Conservation (phyloP, 2,329 filamentous ascomycete species). For the Paradendryphiella salina region DNA sequence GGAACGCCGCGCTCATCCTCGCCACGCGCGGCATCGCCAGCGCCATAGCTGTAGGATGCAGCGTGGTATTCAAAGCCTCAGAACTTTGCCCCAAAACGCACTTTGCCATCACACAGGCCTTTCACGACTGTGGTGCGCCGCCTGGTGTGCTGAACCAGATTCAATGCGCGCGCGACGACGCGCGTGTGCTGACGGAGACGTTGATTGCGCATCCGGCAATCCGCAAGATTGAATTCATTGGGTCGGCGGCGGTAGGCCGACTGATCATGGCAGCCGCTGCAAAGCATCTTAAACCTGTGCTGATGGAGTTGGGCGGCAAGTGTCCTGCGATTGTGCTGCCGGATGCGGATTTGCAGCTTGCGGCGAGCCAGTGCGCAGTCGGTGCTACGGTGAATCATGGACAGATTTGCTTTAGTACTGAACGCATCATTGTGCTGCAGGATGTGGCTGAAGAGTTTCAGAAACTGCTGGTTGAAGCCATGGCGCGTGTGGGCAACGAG, state of each 20-base stretch:
- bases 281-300: slow-evolving; percentile 72
- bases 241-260: slow-evolving; percentile 70
- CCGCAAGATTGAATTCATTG: slow-evolving; percentile 73
- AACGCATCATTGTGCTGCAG: slow-evolving; percentile 67
- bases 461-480: slow-evolving; percentile 47
- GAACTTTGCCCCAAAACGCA: slow-evolving; percentile 34
- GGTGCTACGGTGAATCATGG: slow-evolving; percentile 50
- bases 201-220: slow-evolving; percentile 69
- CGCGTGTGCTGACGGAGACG: slow-evolving; percentile 66
- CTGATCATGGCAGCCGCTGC: slow-evolving; percentile 70
- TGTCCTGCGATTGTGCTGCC: slow-evolving; percentile 74
- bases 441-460: slow-evolving; percentile 57
- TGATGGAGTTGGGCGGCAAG: slow-evolving; percentile 83
- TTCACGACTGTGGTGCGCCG: slow-evolving; percentile 68
- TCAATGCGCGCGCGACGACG: slow-evolving; percentile 60
- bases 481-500: slow-evolving; percentile 47
- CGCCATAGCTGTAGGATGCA: slow-evolving; percentile 63
- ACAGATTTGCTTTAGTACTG: slow-evolving; percentile 85
- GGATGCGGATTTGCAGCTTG: slow-evolving; percentile 63
- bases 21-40: slow-evolving; percentile 34
- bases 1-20: slow-evolving; percentile 55
- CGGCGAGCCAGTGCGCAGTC: slow-evolving; percentile 26
- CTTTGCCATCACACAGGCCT: slow-evolving; percentile 22
- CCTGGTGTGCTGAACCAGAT: slow-evolving; percentile 73
- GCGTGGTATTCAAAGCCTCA: slow-evolving; percentile 35